These are phyloP conservation scores for Mycena filopes DNA, from an alignment of 768 basidiomycete genomes.

Conservation along the genomic window DNA sequence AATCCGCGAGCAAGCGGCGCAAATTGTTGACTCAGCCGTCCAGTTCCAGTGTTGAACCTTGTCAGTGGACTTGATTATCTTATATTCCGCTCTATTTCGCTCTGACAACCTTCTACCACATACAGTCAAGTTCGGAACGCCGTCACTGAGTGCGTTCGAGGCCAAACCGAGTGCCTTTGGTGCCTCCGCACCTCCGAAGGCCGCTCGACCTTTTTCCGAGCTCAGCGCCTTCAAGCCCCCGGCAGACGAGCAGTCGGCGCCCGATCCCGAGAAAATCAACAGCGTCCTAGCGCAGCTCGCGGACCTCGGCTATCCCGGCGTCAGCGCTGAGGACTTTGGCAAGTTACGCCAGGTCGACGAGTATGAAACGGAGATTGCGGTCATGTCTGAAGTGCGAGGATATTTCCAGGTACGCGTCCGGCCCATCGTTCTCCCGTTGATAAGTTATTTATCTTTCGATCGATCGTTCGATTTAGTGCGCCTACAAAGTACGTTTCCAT, in stretches of 20 bases:
- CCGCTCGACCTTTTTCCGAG: background rate
- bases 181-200: background rate
- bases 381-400: conserved; percentile 56
- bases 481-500: conserved; percentile 50
- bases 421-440: background rate
- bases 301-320: conserved; percentile 41
- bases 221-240: background rate
- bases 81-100: background rate
- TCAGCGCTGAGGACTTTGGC: conserved; percentile 44
- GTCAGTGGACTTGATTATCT: conserved; percentile 15
- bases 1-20: conserved; percentile 21
- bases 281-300: conserved; percentile 42
- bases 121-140: conserved; percentile 17
- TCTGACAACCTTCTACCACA: background rate
- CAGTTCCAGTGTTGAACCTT: background rate
- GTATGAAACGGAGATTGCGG: conserved; percentile 53
- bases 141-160: conserved; percentile 6
- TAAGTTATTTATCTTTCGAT: no score
- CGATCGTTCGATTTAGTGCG: conserved; percentile 19
- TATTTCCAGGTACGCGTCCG: conserved; percentile 51
- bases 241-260: background rate
- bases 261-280: conserved; percentile 32
- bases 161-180: background rate
- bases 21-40: conserved; percentile 14
- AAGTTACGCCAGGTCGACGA: conserved; percentile 46